These are phyloP conservation scores for Piloderma croceum DNA, from an alignment of 768 basidiomycete species.

Conservation along the genomic window DNA sequence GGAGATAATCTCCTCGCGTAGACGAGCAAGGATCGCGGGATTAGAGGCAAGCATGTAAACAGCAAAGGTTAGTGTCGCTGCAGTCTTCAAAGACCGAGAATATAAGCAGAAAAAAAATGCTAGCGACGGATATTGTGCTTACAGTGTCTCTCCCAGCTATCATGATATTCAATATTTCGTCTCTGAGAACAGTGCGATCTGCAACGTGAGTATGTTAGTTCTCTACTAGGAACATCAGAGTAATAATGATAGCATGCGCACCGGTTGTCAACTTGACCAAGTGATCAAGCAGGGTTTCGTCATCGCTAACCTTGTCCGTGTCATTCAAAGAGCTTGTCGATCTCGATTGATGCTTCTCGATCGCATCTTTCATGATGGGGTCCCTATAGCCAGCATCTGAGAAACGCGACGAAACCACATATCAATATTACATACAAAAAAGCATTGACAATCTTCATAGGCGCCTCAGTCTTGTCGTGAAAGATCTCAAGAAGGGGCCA, in stretches of 20 bases:
- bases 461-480: slow-evolving; percentile 39
- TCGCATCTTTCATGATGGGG: slow-evolving; percentile 27
- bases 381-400: slow-evolving; percentile 24
- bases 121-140: too few species aligned
- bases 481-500: slow-evolving; percentile 54
- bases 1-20: slow-evolving; percentile 25
- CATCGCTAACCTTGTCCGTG: slow-evolving; percentile 17
- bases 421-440: too few species aligned
- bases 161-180: slow-evolving; percentile 17
- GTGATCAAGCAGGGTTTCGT: slow-evolving; percentile 38
- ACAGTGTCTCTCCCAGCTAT: slow-evolving; percentile 17
- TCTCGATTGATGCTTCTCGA: slow-evolving; percentile 12
- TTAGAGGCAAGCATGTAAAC: slow-evolving; percentile 24
- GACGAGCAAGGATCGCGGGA: slow-evolving; percentile 21
- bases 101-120: too few species aligned
- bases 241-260: slow-evolving; percentile 8
- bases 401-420: too few species aligned
- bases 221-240: not conserved
- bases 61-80: slow-evolving; percentile 24
- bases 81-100: too few species aligned
- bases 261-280: slow-evolving; percentile 35
- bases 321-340: slow-evolving; percentile 2
- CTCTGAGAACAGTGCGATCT: slow-evolving; percentile 17
- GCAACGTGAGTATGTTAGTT: not conserved
- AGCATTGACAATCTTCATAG: slow-evolving; percentile 42